Conservation (phyloP, 2,329 filamentous ascomycete species). For the Paramyrothecium roridum region DNA sequence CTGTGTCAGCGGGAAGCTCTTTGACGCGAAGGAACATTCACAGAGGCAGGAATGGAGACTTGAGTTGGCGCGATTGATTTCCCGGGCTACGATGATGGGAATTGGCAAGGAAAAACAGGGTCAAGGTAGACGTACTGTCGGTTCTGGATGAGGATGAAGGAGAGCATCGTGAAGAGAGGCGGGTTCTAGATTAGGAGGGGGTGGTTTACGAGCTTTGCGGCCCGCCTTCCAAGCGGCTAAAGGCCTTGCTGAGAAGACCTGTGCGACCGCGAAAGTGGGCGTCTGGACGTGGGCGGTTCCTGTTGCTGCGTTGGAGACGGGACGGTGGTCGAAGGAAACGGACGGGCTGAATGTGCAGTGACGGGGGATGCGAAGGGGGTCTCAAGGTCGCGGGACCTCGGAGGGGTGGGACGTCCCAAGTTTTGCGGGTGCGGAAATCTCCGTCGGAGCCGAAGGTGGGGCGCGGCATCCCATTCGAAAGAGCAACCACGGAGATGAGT, state of each 20-base stretch:
- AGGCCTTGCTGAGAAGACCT: not conserved
- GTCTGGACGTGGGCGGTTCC: not conserved
- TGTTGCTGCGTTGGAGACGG: not conserved
- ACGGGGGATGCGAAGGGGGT: not conserved
- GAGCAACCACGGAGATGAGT: too few species aligned
- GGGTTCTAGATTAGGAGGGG: not conserved
- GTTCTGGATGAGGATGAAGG: constrained; percentile 88
- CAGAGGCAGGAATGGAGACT: not conserved
- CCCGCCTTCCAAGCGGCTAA: not conserved
- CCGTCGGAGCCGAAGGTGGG: not conserved
- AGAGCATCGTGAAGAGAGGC: constrained; percentile 52
- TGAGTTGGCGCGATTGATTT: too few species aligned
- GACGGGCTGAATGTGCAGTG: not conserved
- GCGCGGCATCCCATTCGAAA: too few species aligned
- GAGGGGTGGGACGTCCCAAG: not conserved
- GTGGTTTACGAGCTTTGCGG: not conserved
- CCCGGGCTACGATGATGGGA: not conserved
- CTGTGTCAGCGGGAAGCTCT: not conserved
- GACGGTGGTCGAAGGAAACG: not conserved
- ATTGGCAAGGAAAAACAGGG: too few species aligned
- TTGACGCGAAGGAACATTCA: too few species aligned
- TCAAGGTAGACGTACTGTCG: constrained; percentile 58
- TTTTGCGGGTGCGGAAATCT: not conserved
- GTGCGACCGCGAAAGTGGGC: not conserved
- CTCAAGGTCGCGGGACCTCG: not conserved